A percentile compares a stretch with the other conserved stretches of the same genome.
Conservation (phyloP, 108 stramenopile species). For the Nitzschia sp. region DNA sequence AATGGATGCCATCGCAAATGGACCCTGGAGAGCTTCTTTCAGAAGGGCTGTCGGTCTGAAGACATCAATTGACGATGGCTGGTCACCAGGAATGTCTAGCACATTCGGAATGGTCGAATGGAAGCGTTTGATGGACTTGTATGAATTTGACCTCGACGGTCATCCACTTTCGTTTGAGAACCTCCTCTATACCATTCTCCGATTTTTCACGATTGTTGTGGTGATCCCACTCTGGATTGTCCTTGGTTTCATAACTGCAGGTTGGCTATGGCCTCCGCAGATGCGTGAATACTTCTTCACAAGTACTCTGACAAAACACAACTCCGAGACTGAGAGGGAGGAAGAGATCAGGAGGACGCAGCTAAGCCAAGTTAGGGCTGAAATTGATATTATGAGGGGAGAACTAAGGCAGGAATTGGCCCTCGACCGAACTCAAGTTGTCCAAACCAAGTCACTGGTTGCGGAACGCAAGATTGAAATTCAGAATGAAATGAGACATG, state of each 20-base stretch:
- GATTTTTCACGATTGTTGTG: constrained; percentile 43
- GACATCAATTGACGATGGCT: neutral
- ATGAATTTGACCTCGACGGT: constrained; percentile 58
- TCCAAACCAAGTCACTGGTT: constrained; percentile 48
- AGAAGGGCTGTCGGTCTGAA: constrained; percentile 21
- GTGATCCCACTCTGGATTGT: constrained; percentile 64
- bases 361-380: constrained; percentile 35
- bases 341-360: constrained; percentile 51
- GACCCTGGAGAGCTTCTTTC: constrained; percentile 39
- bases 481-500: constrained; percentile 58
- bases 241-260: constrained; percentile 58
- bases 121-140: constrained; percentile 50
- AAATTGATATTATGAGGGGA: constrained; percentile 25
- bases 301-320: constrained; percentile 38
- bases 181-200: constrained; percentile 34
- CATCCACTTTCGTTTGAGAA: constrained; percentile 44
- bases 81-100: neutral
- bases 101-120: constrained; percentile 47
- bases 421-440: constrained; percentile 47
- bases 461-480: constrained; percentile 59
- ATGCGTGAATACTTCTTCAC: constrained; percentile 58
- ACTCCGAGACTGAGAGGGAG: constrained; percentile 50
- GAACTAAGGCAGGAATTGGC: constrained; percentile 39
- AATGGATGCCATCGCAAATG: constrained; percentile 67
- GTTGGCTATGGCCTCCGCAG: constrained; percentile 83